These are phyloP conservation scores for Fusarium transvaalense DNA, from an alignment of 2,329 filamentous ascomycete genomes.

Conservation along the genomic window DNA sequence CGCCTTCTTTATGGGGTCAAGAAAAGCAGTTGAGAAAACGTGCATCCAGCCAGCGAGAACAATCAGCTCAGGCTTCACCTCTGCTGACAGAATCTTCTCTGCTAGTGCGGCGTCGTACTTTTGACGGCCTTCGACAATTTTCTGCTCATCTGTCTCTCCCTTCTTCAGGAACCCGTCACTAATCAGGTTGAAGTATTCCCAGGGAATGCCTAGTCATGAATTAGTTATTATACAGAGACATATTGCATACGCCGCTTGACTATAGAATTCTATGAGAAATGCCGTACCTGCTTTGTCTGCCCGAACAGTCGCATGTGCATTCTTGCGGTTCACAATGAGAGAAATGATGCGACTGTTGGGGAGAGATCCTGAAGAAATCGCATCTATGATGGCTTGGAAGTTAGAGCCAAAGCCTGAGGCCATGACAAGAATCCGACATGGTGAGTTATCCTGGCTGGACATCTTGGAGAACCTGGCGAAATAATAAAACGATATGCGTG, in stretches of 20 bases:
- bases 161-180: constrained; percentile 72
- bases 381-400: constrained; percentile 78
- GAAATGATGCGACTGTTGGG: constrained; percentile 59
- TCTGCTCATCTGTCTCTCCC: constrained; percentile 69
- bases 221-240: background rate
- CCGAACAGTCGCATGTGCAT: constrained; percentile 59
- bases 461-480: constrained; percentile 14
- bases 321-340: constrained; percentile 63
- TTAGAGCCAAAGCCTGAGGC: constrained; percentile 83
- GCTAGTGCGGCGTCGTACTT: constrained; percentile 85
- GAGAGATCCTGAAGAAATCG: constrained; percentile 56
- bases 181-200: constrained; percentile 73
- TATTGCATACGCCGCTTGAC: background rate
- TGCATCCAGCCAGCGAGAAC: constrained; percentile 92
- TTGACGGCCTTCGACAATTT: constrained; percentile 68
- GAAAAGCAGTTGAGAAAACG: constrained; percentile 77
- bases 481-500: background rate
- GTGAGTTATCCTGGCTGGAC: constrained; percentile 22
- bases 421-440: constrained; percentile 72
- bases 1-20: constrained; percentile 73
- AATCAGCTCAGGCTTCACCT: constrained; percentile 77
- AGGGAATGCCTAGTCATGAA: constrained; percentile 64
- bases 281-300: constrained; percentile 59
- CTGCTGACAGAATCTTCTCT: constrained; percentile 62
- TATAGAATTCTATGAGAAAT: background rate